Evolutionary conservation across 2,329 filamentous ascomycete species (phyloP), one percentile per base, ranked within the genome.

Genomic region (Nigrograna mackinnonii): DNA sequence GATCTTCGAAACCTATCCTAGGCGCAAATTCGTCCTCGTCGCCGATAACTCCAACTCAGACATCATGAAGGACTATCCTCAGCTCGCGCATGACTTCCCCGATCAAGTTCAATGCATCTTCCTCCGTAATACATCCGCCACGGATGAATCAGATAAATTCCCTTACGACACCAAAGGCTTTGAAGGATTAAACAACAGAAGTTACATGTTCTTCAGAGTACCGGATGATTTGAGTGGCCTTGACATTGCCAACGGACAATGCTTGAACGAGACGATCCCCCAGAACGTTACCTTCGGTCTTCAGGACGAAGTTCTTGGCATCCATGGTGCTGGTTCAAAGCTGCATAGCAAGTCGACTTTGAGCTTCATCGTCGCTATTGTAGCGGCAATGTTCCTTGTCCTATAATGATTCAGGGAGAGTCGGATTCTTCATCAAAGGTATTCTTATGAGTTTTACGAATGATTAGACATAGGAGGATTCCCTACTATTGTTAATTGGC

Each of bases 181-280:
- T 70, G 73, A 87, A 68, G 78, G 72, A 3, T 61, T 91, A 32
- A 79, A 85, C 37, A 80, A 85, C 62, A 74, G 74, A 22, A 79
- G 73, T 50, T 91, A 89, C 70, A 91, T 91, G 87, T 91, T 92
- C 71, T 91, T 92, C 75, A 71, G 78, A 13, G 77, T 85, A 14
- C 79, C 87, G 0, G 83, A 90, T 62, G 87, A 91, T 54, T 67
- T 91, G 26, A 76, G 57, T 5, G 75, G 77, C 3, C 67, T 89
- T 46, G 85, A 91, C 55, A 82, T 91, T 45, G 75, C 72, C 3
- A 80, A 79, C 33, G 87, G 86, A 1, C 75, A 85, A 44, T 91
- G 87, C 62, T 76, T 82, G 55, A 91, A 90, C 54, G 55, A 67
- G 21, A 77, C 75, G 0, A 77, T 91, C 5, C 65, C 71, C 26